Percentiles rank a stretch among this genome's conserved stretches.
These are phyloP conservation scores for Pisolithus microcarpus DNA, from an alignment of 768 basidiomycete species.

Conservation along the genomic window DNA sequence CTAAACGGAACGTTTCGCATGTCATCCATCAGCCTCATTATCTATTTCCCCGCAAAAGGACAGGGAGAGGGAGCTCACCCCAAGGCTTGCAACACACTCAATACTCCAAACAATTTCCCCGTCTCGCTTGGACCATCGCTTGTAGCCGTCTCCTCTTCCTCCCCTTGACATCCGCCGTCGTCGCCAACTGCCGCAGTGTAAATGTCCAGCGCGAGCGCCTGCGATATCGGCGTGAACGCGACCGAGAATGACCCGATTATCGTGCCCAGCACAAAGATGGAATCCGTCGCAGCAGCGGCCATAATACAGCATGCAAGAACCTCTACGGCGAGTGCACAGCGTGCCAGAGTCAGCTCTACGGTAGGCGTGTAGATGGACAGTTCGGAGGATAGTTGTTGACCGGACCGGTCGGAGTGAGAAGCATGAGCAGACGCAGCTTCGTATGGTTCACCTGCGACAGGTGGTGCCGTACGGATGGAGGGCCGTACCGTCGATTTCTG, in stretches of 20 bases:
- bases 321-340: slow-evolving; percentile 54
- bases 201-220: slow-evolving; percentile 65
- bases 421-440: slow-evolving; percentile 1
- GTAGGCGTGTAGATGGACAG: slow-evolving; percentile 30
- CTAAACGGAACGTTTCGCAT: slow-evolving; percentile 26
- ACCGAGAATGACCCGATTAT: slow-evolving; percentile 50
- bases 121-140: slow-evolving; percentile 42
- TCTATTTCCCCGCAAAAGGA: background rate
- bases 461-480: slow-evolving; percentile 10
- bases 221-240: slow-evolving; percentile 59
- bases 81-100: slow-evolving; percentile 68
- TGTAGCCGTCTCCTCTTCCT: slow-evolving; percentile 30
- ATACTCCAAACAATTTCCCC: slow-evolving; percentile 73
- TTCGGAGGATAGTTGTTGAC: background rate
- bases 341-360: slow-evolving; percentile 68
- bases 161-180: background rate
- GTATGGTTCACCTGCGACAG: slow-evolving; percentile 13
- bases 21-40: background rate
- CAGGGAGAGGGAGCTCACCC: slow-evolving; percentile 33
- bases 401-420: slow-evolving; percentile 1
- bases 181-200: slow-evolving; percentile 25
- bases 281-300: slow-evolving; percentile 38
- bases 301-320: slow-evolving; percentile 44
- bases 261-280: slow-evolving; percentile 45
- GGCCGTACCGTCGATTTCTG: slow-evolving; percentile 38